Percentiles rank a stretch among this genome's conserved stretches.
These are phyloP conservation scores for Reutealis trisperma DNA, from an alignment of 345 rosid genomes.

Conservation along the genomic window DNA sequence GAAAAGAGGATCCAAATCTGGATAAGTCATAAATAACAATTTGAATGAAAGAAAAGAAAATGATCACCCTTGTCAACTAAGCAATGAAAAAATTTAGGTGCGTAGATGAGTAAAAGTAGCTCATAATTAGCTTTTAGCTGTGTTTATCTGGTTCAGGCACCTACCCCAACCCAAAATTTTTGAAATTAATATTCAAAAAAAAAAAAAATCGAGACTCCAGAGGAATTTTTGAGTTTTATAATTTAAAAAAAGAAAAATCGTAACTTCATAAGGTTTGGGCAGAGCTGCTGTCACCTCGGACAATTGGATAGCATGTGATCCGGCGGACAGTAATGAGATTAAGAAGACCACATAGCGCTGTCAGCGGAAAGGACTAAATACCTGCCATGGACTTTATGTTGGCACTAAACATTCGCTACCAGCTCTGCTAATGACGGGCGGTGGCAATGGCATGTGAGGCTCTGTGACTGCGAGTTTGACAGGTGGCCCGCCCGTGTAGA, in stretches of 20 bases:
- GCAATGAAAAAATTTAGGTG: conserved; percentile 23
- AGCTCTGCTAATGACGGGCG: not conserved
- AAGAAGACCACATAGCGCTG: not conserved
- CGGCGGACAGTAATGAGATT: not conserved
- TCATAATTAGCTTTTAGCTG: conserved; percentile 1
- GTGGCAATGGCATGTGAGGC: not conserved
- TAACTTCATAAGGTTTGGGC: not conserved
- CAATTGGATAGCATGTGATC: not conserved
- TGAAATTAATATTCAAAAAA: not conserved
- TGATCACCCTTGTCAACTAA: conserved; percentile 10
- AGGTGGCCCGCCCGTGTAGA: too few relatives aligned
- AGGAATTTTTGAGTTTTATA: not conserved
- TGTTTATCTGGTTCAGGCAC: not conserved
- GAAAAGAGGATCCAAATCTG: not conserved
- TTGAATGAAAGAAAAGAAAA: conserved; percentile 6
- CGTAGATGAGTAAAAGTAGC: conserved; percentile 21
- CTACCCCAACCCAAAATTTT: conserved; percentile 3
- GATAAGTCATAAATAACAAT: conserved; percentile 12
- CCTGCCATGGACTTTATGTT: not conserved
- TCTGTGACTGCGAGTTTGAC: too few relatives aligned
- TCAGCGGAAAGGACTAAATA: conserved; percentile 2
- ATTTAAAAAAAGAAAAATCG: not conserved
- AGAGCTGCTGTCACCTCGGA: conserved; percentile 1
- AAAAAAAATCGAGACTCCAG: not conserved
- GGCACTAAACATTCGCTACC: not conserved